Evolutionary conservation across 2,329 filamentous ascomycete genomes (phyloP), one percentile per base, ranked within the genome.

Genomic region (Trichoderma breve): DNA sequence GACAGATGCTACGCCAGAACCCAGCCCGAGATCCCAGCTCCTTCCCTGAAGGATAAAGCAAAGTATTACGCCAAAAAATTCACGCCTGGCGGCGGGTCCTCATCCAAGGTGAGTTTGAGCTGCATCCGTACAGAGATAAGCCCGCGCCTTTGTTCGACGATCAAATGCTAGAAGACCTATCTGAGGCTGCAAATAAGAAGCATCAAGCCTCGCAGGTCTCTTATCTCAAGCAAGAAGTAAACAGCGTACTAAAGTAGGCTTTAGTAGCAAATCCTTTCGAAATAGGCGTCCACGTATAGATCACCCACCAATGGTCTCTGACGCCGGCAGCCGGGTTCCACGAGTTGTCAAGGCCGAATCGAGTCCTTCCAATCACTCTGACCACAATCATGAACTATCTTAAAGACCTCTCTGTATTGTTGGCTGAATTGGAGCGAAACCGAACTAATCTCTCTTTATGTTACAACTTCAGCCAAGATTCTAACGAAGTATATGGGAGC

Each of bases 41-140:
- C 60, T 28, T 28, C 68, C 5, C 21, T 71, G 24, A 64, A 57
- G 60, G 30, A 64, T 47, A 71, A 64, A 32, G 68, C 68, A 55
- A 71, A 71, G 32, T 18, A 71, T 14, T 57, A 57, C 24, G 68
- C 68, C 30, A 63, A 39, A 57, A 71, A 57, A n/a, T 39, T 64
- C 14, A 57, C 15, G 14, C 60, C 60, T 15, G 36, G 47, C 1
- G 43, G 43, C 21, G 58, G 58, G 4, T 32, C 58, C 7, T 71
- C 68, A 47, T 64, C 58, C 5, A 26, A 71, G 60, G 68, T 71
- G 60, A 26, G 66, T 51, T 61, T 69, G 30, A 39, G 36, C 4
- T 36, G 24, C 15, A 18, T 55, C 28, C 30, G 9, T 43, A 30
- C 15, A 26, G 15, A 24, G 12, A 47, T 11, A 64, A 18, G 28